Evolutionary conservation across 257 asterid species (phyloP), one percentile per base, ranked within the genome.

Genomic region (Nicotiana tabacum): DNA sequence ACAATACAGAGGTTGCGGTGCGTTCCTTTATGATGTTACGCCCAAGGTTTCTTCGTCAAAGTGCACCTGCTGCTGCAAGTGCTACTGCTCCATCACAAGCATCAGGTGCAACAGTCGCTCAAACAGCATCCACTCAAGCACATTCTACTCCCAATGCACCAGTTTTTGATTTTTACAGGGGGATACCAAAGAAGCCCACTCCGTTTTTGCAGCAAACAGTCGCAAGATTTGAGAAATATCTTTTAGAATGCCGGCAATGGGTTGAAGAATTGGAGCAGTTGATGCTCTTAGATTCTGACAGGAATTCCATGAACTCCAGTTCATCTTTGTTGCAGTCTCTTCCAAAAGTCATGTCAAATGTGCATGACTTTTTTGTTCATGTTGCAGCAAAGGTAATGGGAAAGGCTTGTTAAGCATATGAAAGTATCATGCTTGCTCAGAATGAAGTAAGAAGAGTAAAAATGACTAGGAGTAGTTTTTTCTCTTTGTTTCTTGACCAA

Each of bases 361-460:
- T 96, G 27, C 98, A 96, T 82, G 98, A 86, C 83, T 96, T 92
- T 87, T 96, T 94, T 84, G 97, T 96, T 84, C 99, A 96, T 83
- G 97, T 96, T 70, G 99, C 99, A 58, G 92, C 99, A 64, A 96
- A 94, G 99, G 99, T 96, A 94, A 87, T 81, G 55, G 83, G 76
- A 74, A 64, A 27, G 6, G 67, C 72, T 76, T 76, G 15, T 7
- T 15, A 48, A 48, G 27, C 24, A 48, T 37, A 48, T 15, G 4
- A 11, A 27, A 51, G 64, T 51, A 29, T 76, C 29, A 29, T 51
- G 80, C 46, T 76, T 27, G 29, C 27, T 24, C 39, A 51, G 64
- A 6, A 48, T 21, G 64, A 39, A 76, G 43, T 51, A 51, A 51
- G 58, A 76, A 27, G 80, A 76, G 24, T 51, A 76, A 76, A 76